Conservation (phyloP, 768 basidiomycete species). For the Auriscalpium vulgare region DNA sequence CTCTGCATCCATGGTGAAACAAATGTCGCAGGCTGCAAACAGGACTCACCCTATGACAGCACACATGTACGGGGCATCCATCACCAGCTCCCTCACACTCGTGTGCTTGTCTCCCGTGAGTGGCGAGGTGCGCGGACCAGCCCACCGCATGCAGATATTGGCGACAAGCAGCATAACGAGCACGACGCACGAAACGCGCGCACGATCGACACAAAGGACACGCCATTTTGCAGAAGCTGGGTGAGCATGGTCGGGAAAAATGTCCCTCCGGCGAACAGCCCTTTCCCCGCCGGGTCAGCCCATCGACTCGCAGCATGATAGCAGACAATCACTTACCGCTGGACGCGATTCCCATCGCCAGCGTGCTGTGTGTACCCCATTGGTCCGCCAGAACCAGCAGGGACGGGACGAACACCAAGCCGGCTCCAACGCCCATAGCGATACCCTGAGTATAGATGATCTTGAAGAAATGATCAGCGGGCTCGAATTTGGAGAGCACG, state of each 20-base stretch:
- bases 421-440: constrained; percentile 40
- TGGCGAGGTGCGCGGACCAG: not conserved
- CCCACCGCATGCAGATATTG: constrained; percentile 15
- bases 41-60: constrained; percentile 12
- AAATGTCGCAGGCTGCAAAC: not conserved
- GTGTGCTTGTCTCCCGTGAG: not conserved
- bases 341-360: constrained; percentile 27
- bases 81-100: constrained; percentile 4
- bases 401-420: constrained; percentile 39
- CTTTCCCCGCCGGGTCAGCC: too few relatives aligned
- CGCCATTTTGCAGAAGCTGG: constrained; percentile 18
- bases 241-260: constrained; percentile 29
- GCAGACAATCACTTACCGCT: not conserved
- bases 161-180: constrained; percentile 15
- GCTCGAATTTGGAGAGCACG: constrained; percentile 22
- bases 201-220: constrained; percentile 36
- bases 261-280: constrained; percentile 21
- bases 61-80: constrained; percentile 16
- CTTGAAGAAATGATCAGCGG: constrained; percentile 34
- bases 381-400: constrained; percentile 37
- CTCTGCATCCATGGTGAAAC: not conserved
- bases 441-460: constrained; percentile 45
- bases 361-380: constrained; percentile 30
- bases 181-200: constrained; percentile 21
- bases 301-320: constrained; percentile 17